A percentile compares a stretch with the other conserved stretches of the same genome.
Conservation (phyloP, 176 grass and related monocot genomes). For the Avena insularis region DNA sequence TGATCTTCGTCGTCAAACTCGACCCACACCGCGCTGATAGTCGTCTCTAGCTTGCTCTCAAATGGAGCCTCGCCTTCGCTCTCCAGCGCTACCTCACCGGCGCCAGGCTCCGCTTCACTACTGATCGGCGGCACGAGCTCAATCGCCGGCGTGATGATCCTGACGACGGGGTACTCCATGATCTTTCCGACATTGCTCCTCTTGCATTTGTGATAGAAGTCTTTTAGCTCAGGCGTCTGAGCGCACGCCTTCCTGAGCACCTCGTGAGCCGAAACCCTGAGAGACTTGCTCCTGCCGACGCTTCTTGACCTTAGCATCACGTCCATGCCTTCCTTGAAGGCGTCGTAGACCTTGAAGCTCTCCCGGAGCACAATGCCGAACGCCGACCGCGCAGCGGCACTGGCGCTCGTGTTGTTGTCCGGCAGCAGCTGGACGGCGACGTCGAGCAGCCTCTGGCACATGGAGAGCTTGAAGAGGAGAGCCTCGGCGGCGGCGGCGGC, state of each 20-base stretch:
- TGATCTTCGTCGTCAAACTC: slow-evolving; percentile 63
- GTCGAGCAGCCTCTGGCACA: slow-evolving; percentile 83
- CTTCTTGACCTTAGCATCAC: slow-evolving; percentile 30
- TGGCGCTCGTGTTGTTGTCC: slow-evolving; percentile 54
- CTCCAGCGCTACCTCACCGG: not conserved
- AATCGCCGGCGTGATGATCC: slow-evolving; percentile 63
- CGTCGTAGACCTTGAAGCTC: slow-evolving; percentile 85
- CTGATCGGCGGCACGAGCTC: slow-evolving; percentile 29
- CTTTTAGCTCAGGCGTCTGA: slow-evolving; percentile 70
- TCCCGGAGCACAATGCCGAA: slow-evolving; percentile 85
- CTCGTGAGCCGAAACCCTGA: slow-evolving; percentile 46
- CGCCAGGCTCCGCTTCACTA: not conserved
- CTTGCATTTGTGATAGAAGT: slow-evolving; percentile 94
- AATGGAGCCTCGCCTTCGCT: slow-evolving; percentile 8
- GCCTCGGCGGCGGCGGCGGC: slow-evolving; percentile 34
- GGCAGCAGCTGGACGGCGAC: slow-evolving; percentile 72
- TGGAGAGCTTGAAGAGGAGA: slow-evolving; percentile 59
- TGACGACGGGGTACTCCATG: slow-evolving; percentile 85
- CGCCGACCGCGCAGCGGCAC: slow-evolving; percentile 56
- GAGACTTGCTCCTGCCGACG: slow-evolving; percentile 43
- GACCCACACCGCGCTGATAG: slow-evolving; percentile 92
- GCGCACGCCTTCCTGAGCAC: slow-evolving; percentile 71
- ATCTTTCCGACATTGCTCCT: slow-evolving; percentile 52
- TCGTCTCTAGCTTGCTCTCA: slow-evolving; percentile 70
- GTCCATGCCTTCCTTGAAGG: slow-evolving; percentile 66